Evolutionary conservation across 2,329 filamentous ascomycete species (phyloP).

Genomic region (Scytalidium sp.): DNA sequence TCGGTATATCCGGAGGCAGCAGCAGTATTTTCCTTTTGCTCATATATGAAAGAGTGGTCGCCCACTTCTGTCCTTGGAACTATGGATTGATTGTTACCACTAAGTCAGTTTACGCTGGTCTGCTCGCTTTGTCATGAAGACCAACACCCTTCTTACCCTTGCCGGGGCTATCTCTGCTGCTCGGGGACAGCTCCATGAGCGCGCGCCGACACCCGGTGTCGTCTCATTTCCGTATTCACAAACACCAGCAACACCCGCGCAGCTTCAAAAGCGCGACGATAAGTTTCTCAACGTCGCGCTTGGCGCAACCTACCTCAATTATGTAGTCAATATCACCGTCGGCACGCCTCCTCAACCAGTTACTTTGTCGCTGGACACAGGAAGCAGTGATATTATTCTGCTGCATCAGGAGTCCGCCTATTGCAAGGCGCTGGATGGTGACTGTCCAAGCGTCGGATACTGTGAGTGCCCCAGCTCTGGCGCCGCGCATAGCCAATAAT

Average conservation of each 20-base stretch:
- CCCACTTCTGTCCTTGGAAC: background rate
- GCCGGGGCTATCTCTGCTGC: background rate
- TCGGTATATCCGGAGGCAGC: background rate
- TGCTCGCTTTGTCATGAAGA: background rate
- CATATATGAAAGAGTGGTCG: background rate
- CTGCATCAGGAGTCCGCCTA: background rate
- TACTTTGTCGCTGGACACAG: constrained; percentile 4
- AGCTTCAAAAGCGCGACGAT: background rate
- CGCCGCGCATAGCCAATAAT: no score
- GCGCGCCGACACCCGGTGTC: background rate
- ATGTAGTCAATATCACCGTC: constrained; percentile 6
- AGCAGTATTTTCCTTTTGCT: background rate
- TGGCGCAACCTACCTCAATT: background rate
- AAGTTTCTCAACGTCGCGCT: background rate
- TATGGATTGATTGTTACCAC: background rate
- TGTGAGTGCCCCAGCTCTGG: background rate
- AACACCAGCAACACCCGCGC: background rate
- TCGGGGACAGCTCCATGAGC: background rate
- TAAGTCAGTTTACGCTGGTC: background rate
- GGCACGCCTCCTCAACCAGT: constrained; percentile 7
- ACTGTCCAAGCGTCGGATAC: background rate
- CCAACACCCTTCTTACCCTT: background rate
- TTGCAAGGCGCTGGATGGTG: background rate
- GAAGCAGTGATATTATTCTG: constrained; percentile 5
- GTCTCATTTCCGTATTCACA: background rate